Percentiles rank a stretch among this genome's conserved stretches.
Evolutionary conservation across 805 yeast genomes (phyloP).

Genomic region (Hanseniaspora taiwanica): DNA sequence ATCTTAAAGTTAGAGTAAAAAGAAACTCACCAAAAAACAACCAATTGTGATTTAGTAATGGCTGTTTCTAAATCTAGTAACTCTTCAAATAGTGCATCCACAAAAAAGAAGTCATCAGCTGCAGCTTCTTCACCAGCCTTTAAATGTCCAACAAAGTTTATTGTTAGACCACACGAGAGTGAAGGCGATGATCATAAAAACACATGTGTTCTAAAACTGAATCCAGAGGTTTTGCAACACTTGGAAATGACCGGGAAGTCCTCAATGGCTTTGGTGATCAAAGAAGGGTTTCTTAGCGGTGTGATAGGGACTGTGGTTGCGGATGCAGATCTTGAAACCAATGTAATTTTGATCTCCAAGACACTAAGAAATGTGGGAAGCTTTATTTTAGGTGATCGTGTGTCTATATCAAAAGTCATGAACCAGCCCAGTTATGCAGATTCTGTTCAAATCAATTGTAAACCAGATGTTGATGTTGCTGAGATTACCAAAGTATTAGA

Average conservation of each 20-base stretch:
- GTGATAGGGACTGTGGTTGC: constrained; percentile 31
- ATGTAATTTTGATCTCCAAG: constrained; percentile 37
- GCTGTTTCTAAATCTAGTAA: neutral
- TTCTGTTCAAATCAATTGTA: constrained; percentile 16
- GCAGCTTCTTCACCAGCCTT: constrained; percentile 6
- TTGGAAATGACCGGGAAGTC: constrained; percentile 27
- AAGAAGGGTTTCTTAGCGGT: constrained; percentile 30
- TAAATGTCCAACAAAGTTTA: constrained; percentile 27
- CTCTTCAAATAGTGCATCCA: constrained; percentile 2
- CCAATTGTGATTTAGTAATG: neutral
- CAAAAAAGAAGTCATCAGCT: neutral
- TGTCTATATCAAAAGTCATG: constrained; percentile 32
- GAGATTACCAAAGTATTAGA: constrained; percentile 30
- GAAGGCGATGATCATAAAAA: constrained; percentile 15
- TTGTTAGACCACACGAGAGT: constrained; percentile 26
- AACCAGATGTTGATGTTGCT: constrained; percentile 11
- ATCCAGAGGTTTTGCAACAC: constrained; percentile 33
- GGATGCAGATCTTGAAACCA: constrained; percentile 20
- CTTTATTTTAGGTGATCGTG: constrained; percentile 36
- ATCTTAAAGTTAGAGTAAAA: neutral
- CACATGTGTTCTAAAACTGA: constrained; percentile 27
- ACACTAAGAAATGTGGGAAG: constrained; percentile 31
- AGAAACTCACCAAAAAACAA: neutral
- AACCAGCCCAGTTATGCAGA: constrained; percentile 38
- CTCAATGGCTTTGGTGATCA: constrained; percentile 31